A percentile compares a stretch with the other conserved stretches of the same genome.
These are phyloP conservation scores for Globisporangium echinulatum DNA, from an alignment of 352 stramenopile genomes.

Conservation along the genomic window DNA sequence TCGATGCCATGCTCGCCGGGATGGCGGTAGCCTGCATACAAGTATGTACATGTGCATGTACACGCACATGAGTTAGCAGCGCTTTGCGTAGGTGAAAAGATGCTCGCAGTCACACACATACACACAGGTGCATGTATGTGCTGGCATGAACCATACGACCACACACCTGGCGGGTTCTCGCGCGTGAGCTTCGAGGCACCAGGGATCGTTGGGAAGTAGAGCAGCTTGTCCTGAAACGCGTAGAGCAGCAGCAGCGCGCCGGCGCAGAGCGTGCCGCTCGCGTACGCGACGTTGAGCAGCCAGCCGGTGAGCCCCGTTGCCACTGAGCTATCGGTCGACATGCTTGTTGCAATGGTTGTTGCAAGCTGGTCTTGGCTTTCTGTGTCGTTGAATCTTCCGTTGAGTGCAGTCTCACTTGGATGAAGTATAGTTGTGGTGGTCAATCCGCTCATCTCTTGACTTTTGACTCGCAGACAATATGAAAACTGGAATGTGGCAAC, in stretches of 20 bases:
- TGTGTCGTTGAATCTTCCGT: too few species aligned
- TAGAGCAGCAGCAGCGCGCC: constrained; percentile 69
- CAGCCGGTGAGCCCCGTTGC: constrained; percentile 29
- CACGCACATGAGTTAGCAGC: neutral
- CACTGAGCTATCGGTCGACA: constrained; percentile 37
- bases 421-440: too few species aligned
- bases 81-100: too few species aligned
- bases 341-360: neutral
- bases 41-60: neutral
- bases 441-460: too few species aligned
- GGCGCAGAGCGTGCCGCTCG: constrained; percentile 47
- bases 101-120: neutral
- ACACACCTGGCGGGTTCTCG: constrained; percentile 66
- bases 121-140: neutral
- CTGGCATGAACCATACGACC: neutral
- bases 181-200: constrained; percentile 72
- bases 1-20: constrained; percentile 84
- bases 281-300: constrained; percentile 59
- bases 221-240: constrained; percentile 73
- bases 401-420: too few species aligned
- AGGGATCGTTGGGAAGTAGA: constrained; percentile 80
- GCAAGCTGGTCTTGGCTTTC: too few species aligned
- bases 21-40: constrained; percentile 68
- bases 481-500: too few species aligned
- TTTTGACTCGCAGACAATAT: too few species aligned